Base-by-base conservation (phyloP, 225 moss, liverwort and hornwort genomes). In the Physcomitrium patens region DNA sequence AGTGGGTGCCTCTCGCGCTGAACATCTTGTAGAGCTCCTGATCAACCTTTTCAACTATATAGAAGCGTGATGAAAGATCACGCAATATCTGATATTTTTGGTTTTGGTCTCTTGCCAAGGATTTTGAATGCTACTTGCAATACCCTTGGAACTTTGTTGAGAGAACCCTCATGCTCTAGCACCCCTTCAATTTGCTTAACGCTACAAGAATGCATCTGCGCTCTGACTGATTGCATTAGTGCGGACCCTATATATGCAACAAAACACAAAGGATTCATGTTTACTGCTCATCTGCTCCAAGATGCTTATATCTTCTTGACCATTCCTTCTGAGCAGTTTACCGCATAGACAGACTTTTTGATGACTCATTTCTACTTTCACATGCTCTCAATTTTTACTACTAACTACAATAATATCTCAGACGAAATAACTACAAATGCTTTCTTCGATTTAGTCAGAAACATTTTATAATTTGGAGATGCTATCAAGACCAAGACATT, bases 61-160 rank as follows among this genome's bases (percentile, higher is more conserved):
- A 75, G 63, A 24, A 78, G 66, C 67, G 78, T 83, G 63, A 22
- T 76, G n/a, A 83, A 78, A 83, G 82, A 85, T 63, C 85, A 91
- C 47, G 42, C 73, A 37, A 70, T 86, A 43, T 82, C 83, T 27
- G 68, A 75, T n/a, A 74, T 80, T 72, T 77, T 78, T 76, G 85
- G 86, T 58, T 83, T 56, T 48, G 84, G 74, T 37, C 75, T 78
- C 60, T 87, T 87, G 60, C 86, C 90, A 69, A 81, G 72, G 47
- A 82, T 91, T 59, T 83, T 93, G 70, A 81, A 86, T 63, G 61
- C 72, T 60, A 80, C 84, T 55, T 96, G 93, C 76, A 68, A 68
- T 60, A 77, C 90, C 14, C 93, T 96, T 8, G 63, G 79, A 60
- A 76, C 74, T 71, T 80, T 96, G 76, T 45, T 84, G 54, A 63